phyloP scores from a whole-genome alignment of 805 yeast species.

The Teunomyces gatunensis region DNA sequence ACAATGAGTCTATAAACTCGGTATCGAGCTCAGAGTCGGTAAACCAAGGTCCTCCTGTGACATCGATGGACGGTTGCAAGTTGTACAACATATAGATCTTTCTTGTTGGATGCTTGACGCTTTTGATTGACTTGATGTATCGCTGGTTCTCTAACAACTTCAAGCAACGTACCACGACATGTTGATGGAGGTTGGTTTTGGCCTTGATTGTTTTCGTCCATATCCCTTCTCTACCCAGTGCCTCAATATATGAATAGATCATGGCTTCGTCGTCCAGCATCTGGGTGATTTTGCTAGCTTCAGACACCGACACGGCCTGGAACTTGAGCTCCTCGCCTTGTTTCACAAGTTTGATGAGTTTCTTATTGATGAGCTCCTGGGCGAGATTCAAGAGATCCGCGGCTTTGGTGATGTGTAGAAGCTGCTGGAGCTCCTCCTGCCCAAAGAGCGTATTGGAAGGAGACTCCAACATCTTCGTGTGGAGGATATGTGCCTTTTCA shows the following conservation, averaged over 20 bases:
- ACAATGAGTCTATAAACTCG: constrained; percentile 82
- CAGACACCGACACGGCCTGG: constrained; percentile 68
- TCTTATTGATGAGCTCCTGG: constrained; percentile 53
- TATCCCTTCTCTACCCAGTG: constrained; percentile 91
- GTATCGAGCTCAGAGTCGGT: constrained; percentile 93
- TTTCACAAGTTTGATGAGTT: constrained; percentile 66
- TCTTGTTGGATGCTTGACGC: constrained; percentile 89
- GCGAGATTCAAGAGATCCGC: constrained; percentile 46
- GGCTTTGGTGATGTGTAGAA: constrained; percentile 43
- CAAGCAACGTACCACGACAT: constrained; percentile 80
- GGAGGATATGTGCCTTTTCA: constrained; percentile 55
- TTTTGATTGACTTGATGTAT: constrained; percentile 83
- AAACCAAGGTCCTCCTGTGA: constrained; percentile 99
- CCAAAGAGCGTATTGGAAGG: constrained; percentile 52
- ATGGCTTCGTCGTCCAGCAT: constrained; percentile 88
- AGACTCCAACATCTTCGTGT: constrained; percentile 58
- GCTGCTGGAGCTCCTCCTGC: constrained; percentile 64
- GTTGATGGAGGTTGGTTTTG: constrained; percentile 85
- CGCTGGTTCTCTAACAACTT: constrained; percentile 78
- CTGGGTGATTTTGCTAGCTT: constrained; percentile 71
- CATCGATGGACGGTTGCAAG: constrained; percentile 90
- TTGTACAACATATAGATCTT: constrained; percentile 94
- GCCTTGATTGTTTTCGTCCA: constrained; percentile 93
- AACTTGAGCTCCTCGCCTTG: constrained; percentile 67
- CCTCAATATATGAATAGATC: constrained; percentile 88